Evolutionary conservation across 1,284 basidiomycete genomes (phyloP).

Genomic region (Schizophyllum commune): DNA sequence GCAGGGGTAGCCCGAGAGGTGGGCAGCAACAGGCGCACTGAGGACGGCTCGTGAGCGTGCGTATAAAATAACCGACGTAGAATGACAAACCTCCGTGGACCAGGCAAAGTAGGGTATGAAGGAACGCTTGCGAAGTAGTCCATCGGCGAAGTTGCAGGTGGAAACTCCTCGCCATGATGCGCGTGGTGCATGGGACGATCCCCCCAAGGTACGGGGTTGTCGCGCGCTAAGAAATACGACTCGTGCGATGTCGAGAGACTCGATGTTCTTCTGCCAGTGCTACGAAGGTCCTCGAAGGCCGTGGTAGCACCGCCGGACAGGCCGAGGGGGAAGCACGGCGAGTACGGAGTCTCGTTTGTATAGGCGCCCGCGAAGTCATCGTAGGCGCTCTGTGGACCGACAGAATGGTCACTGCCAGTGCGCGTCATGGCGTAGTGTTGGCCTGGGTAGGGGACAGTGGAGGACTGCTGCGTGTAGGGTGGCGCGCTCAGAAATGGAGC

Average conservation of each 20-base stretch:
- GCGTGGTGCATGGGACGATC: background rate
- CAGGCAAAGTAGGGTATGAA: background rate
- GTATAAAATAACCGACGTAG: too few relatives aligned
- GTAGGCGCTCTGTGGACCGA: background rate
- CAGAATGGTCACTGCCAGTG: background rate
- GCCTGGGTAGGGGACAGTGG: background rate
- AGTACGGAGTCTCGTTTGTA: background rate
- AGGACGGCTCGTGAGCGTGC: too few relatives aligned
- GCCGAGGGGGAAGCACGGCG: background rate
- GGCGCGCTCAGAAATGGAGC: background rate
- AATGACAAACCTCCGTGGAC: background rate
- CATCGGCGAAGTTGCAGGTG: background rate
- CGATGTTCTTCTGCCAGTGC: background rate
- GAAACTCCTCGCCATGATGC: background rate
- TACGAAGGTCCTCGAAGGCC: background rate
- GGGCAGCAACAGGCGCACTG: too few relatives aligned
- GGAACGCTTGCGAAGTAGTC: background rate
- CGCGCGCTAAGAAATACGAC: background rate
- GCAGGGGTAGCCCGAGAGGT: background rate
- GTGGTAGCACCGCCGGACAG: background rate
- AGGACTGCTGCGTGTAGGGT: background rate
- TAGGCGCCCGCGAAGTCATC: background rate
- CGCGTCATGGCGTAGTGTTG: background rate
- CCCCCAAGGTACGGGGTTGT: background rate
- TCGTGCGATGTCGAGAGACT: background rate